These are phyloP conservation scores for Actinomucor elegans DNA, from an alignment of 371 early-diverging fungal genomes.

Conservation along the genomic window DNA sequence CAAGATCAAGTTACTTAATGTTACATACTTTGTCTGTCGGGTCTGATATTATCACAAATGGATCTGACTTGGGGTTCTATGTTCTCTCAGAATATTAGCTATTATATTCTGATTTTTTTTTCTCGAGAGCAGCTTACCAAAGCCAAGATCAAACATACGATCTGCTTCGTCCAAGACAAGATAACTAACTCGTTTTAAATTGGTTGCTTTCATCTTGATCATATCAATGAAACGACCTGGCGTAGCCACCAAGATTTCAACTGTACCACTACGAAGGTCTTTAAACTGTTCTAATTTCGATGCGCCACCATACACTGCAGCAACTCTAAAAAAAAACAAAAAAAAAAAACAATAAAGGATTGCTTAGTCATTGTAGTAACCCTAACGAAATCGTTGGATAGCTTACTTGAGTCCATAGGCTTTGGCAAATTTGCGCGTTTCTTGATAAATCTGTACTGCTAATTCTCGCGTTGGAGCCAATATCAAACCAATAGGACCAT, in stretches of 20 bases:
- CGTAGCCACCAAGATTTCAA: conserved; percentile 91
- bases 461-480: conserved; percentile 91
- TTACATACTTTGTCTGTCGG: conserved; percentile 70
- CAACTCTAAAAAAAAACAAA: conserved; percentile 36
- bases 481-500: conserved; percentile 75
- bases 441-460: conserved; percentile 84
- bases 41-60: conserved; percentile 88
- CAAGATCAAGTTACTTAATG: too few species aligned
- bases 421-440: conserved; percentile 79
- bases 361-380: background rate
- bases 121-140: conserved; percentile 80
- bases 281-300: conserved; percentile 88
- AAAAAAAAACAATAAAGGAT: background rate
- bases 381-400: background rate
- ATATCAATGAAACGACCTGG: conserved; percentile 97
- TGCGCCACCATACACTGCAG: conserved; percentile 92
- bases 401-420: conserved; percentile 63
- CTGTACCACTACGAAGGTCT: conserved; percentile 76
- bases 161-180: conserved; percentile 96
- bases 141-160: conserved; percentile 96
- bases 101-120: too few species aligned
- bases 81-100: background rate
- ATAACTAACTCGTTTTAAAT: conserved; percentile 86
- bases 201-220: conserved; percentile 87
- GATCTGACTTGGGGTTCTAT: conserved; percentile 92